Evolutionary conservation across 2,329 filamentous ascomycete genomes (phyloP), one percentile per base, ranked within the genome.

Genomic region (Fusarium hainanense): DNA sequence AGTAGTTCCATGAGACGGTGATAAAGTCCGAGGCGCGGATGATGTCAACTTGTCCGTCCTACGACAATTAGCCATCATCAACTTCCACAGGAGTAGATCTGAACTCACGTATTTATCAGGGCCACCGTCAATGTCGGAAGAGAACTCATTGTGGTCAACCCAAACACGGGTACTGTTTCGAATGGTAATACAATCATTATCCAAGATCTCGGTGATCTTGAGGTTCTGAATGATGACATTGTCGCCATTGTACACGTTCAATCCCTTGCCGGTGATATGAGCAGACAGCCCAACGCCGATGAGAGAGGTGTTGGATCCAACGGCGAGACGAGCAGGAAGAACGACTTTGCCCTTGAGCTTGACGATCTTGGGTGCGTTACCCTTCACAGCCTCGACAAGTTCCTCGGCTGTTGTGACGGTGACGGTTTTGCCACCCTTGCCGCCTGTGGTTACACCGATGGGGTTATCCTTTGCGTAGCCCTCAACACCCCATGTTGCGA

Each of bases 101-200:
- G 3, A 3, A 44, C 69, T 61, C 42, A 78, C 78, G 47, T 79
- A 82, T 41, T 74, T 70, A 43, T 83, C 81, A 1, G 82, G 80
- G 0, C 81, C 81, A 7, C 77, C 63, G 42, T 73, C 69, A 12
- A 83, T 76, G 43, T 83, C 81, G 2, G 78, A 81, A n/a, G 76
- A 70, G 65, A 85, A 83, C 68, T 85, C 83, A 48, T 82, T 83
- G 68, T 85, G 83, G 52, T 85, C 83, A 25, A 85, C 74, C 83
- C 83, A 85, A 1, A 84, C 80, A 4, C 82, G 74, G 3, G 81
- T 84, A 27, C 79, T 78, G 75, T 83, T 81, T n/a, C 79, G 77
- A 37, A 84, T 78, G 7, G 79, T 81, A 58, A 85, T 81, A 63
- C 78, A 77, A 58, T 85, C 83, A 18, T 80, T 79, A 49, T 78